Conservation (phyloP, 169 alveolate species). For the Ichthyophthirius multifiliis region DNA sequence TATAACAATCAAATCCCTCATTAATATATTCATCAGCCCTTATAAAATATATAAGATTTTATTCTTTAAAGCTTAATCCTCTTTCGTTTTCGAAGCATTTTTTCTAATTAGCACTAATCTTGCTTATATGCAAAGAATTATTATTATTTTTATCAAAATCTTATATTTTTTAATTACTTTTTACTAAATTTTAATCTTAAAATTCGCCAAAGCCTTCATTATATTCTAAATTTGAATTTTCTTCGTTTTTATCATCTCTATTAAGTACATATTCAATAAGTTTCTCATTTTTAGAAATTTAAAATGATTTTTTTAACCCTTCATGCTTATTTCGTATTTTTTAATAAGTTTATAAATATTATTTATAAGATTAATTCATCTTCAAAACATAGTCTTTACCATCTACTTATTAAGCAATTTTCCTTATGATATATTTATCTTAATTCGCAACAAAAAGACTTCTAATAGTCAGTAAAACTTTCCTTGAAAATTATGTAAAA, state of each 20-base stretch:
- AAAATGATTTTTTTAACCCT: neutral
- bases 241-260: neutral
- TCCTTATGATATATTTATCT: neutral
- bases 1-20: neutral
- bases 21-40: neutral
- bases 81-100: neutral
- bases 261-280: neutral
- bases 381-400: neutral
- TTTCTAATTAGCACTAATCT: neutral
- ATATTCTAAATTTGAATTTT: too few species aligned
- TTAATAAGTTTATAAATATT: neutral
- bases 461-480: neutral
- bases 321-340: neutral
- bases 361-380: neutral
- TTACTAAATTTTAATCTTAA: neutral
- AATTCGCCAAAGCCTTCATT: neutral
- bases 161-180: neutral
- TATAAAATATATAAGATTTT: too few species aligned
- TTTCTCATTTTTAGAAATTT: neutral
- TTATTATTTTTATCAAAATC: neutral
- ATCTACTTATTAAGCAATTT: neutral
- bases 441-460: neutral
- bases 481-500: neutral
- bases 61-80: neutral
- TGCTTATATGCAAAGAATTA: neutral